phyloP scores from a whole-genome alignment of 352 stramenopile genomes.

The Pythium apleroticum region DNA sequence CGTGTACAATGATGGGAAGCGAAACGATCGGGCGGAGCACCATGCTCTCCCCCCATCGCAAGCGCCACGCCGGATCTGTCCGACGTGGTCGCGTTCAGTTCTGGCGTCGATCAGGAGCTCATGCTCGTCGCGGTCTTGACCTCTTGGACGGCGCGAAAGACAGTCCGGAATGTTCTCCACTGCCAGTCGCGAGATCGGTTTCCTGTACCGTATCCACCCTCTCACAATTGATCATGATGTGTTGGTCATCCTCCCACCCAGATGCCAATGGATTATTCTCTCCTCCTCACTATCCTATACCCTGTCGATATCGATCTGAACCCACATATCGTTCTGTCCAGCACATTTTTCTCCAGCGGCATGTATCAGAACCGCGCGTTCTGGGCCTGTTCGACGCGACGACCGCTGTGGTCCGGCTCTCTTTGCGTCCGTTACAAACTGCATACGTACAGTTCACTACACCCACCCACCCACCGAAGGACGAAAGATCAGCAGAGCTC shows the following conservation, averaged over 20 bases:
- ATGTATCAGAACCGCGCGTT: conserved; percentile 1
- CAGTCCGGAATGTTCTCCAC: neutral
- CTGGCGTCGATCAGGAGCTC: no score
- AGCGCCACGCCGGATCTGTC: neutral
- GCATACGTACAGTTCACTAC: neutral
- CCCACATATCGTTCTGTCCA: neutral
- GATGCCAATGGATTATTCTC: no score
- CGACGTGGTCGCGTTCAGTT: neutral
- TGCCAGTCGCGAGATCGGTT: neutral
- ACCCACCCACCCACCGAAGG: neutral
- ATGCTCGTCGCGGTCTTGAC: no score
- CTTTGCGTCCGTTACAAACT: conserved; percentile 3
- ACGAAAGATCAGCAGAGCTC: neutral
- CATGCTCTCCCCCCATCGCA: neutral
- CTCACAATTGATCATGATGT: neutral
- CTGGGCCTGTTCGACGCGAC: conserved; percentile 3
- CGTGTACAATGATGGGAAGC: neutral
- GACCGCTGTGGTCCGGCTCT: neutral
- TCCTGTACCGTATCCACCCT: neutral
- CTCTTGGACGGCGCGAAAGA: neutral
- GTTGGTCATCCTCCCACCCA: neutral
- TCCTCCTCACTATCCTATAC: neutral
- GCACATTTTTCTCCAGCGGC: neutral
- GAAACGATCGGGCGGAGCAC: neutral
- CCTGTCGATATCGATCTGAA: neutral